phyloP scores from a whole-genome alignment of 78 protist species.

The Dictyostelium brefeldianum region DNA sequence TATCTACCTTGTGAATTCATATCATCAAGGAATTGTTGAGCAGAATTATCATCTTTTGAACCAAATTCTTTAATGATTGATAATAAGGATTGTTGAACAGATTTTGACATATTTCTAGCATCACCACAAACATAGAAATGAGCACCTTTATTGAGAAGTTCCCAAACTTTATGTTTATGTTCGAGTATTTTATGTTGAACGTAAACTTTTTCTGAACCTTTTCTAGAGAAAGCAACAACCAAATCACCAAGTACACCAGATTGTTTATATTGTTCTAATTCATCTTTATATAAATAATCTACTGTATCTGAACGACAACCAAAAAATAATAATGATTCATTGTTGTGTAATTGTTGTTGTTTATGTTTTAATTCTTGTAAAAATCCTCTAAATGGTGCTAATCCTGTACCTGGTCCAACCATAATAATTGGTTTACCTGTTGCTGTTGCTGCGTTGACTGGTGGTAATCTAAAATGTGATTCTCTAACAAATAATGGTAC shows the following conservation, averaged over 20 bases:
- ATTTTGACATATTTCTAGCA: conserved; percentile 87
- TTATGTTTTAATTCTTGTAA: conserved; percentile 76
- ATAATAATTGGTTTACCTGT: conserved; percentile 87
- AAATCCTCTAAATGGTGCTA: conserved; percentile 97
- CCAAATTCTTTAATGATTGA: conserved; percentile 60
- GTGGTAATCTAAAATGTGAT: conserved; percentile 90
- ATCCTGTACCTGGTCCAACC: conserved; percentile 98
- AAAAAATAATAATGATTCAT: conserved; percentile 85
- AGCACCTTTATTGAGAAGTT: conserved; percentile 46
- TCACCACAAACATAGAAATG: conserved; percentile 87
- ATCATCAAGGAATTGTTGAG: conserved; percentile 62
- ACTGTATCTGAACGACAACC: conserved; percentile 91
- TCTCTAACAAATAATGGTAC: conserved; percentile 85
- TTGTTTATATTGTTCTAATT: conserved; percentile 63
- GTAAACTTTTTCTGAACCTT: conserved; percentile 67
- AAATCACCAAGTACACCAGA: conserved; percentile 49
- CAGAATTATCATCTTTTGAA: conserved; percentile 60
- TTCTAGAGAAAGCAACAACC: conserved; percentile 83
- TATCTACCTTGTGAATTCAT: conserved; percentile 58
- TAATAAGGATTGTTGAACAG: conserved; percentile 77
- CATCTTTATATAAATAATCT: conserved; percentile 91
- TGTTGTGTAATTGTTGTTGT: background rate
- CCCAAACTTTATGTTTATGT: conserved; percentile 77
- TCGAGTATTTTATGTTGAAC: conserved; percentile 86
- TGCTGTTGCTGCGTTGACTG: background rate